Base-by-base conservation (phyloP, 768 basidiomycete genomes). In the Exidia glandulosa region DNA sequence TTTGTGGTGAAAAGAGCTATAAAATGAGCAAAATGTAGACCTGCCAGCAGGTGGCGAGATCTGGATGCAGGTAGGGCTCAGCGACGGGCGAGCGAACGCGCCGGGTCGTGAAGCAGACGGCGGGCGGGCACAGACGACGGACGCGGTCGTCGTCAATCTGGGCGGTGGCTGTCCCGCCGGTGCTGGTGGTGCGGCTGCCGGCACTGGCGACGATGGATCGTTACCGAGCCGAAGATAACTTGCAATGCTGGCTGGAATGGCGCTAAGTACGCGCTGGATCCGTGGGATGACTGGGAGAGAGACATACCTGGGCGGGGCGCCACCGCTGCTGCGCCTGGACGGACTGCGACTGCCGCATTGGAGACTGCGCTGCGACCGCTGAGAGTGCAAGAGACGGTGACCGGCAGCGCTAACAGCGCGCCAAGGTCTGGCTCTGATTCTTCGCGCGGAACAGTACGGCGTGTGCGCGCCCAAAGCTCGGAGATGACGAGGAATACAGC, bases 181-280 rank as follows among this genome's bases (percentile, higher is more conserved):
- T n/a, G n/a, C n/a, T n/a, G n/a, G n/a, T n/a, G n/a, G n/a, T n/a
- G n/a, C 19, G 19, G 36, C 36, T 9, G 36, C 14, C 57, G 82
- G 75, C 59, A 88, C 87, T 34, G 91, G 90, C 9, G 90, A 90
- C 52, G 76, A 71, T 12, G 79, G 81, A 72, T 90, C 88, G 74
- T 91, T 79, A 94, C 89, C 54, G 91, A 91, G 66, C 93, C 93
- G 76, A 94, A 94, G 56, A 87, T 87, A 65, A 95, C 85, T 57
- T 81, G 75, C 60, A 84, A 82, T 66, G 80, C 83, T 88, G 63
- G 52, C 56, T 56, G 58, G 52, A 34, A 33, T 37, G 54, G 30
- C n/a, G 57, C 32, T 62, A 12, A 34, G 7, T 54, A 2, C 37
- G 57, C 61, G 58, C 32, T 6, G 27, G 56, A 45, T 63, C 60